These are phyloP conservation scores for Physcomitrium patens DNA, from an alignment of 225 moss, liverwort and hornwort species.

Conservation along the genomic window DNA sequence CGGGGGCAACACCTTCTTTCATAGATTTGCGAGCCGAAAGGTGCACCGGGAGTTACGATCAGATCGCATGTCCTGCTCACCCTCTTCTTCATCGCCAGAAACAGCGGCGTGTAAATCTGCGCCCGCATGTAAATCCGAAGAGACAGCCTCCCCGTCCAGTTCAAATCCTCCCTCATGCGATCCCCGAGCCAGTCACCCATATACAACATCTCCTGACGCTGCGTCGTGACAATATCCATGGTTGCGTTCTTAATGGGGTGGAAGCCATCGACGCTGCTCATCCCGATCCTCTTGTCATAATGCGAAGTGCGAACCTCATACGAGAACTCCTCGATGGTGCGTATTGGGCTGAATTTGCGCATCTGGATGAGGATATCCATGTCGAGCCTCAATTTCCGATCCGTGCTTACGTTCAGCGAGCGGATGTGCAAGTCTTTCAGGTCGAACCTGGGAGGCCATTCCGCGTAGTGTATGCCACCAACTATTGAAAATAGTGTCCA, in stretches of 20 bases:
- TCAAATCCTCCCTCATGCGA: not conserved
- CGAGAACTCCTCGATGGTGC: constrained; percentile 37
- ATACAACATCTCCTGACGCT: constrained; percentile 10
- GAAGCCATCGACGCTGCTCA: constrained; percentile 31
- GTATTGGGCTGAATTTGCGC: constrained; percentile 40
- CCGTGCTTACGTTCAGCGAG: constrained; percentile 15
- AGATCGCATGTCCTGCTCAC: constrained; percentile 30
- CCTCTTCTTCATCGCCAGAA: constrained; percentile 33
- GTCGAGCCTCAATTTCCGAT: constrained; percentile 28
- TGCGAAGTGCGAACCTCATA: constrained; percentile 40
- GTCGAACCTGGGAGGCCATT: constrained; percentile 37
- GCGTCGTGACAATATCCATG: constrained; percentile 5
- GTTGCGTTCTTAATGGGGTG: constrained; percentile 25
- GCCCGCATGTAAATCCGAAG: constrained; percentile 28
- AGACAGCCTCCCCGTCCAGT: constrained; percentile 28
- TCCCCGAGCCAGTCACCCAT: not conserved
- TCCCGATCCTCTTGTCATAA: constrained; percentile 11
- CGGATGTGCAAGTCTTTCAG: constrained; percentile 38
- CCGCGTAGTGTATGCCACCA: constrained; percentile 29
- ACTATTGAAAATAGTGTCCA: constrained; percentile 28
- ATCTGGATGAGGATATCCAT: constrained; percentile 44
- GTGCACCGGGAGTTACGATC: constrained; percentile 27
- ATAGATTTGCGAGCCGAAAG: constrained; percentile 34
- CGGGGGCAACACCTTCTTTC: constrained; percentile 26
- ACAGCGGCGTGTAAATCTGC: constrained; percentile 36